A percentile compares a stretch with the other conserved stretches of the same genome.
Evolutionary conservation across 345 rosid genomes (phyloP).

Genomic region (Garcia nutans): DNA sequence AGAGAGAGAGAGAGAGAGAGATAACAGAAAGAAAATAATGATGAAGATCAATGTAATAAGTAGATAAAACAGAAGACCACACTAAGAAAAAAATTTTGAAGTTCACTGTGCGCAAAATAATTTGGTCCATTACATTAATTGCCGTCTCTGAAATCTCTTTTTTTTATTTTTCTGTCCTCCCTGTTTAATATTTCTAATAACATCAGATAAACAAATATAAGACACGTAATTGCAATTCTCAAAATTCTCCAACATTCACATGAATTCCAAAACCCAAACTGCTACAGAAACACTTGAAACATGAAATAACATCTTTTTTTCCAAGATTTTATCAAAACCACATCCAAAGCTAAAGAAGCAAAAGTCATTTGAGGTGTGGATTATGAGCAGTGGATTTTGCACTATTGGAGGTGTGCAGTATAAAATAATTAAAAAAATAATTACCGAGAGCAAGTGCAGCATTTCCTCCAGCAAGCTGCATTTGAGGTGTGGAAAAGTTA

Average conservation of each 20-base stretch:
- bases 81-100: not conserved
- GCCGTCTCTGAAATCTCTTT: not conserved
- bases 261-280: not conserved
- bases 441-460: constrained; percentile 79
- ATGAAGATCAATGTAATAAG: too few relatives aligned
- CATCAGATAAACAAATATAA: not conserved
- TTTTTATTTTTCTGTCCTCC: too few relatives aligned
- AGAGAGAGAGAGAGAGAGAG: too few relatives aligned
- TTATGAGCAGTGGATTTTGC: too few relatives aligned
- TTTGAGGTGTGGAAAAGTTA: constrained; percentile 14
- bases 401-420: too few relatives aligned
- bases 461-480: constrained; percentile 95
- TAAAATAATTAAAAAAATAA: too few relatives aligned
- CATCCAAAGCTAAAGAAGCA: not conserved
- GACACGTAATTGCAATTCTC: not conserved
- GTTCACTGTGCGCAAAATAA: not conserved
- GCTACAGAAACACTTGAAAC: not conserved
- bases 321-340: constrained; percentile 9
- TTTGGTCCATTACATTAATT: not conserved
- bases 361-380: not conserved
- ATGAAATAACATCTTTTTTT: not conserved
- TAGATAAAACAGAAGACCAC: not conserved
- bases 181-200: not conserved
- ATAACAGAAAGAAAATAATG: too few relatives aligned
- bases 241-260: not conserved